A percentile compares a stretch with the other conserved stretches of the same genome.
phyloP scores from a whole-genome alignment of 495 filamentous ascomycete genomes.

The Annulohypoxylon maeteangense region DNA sequence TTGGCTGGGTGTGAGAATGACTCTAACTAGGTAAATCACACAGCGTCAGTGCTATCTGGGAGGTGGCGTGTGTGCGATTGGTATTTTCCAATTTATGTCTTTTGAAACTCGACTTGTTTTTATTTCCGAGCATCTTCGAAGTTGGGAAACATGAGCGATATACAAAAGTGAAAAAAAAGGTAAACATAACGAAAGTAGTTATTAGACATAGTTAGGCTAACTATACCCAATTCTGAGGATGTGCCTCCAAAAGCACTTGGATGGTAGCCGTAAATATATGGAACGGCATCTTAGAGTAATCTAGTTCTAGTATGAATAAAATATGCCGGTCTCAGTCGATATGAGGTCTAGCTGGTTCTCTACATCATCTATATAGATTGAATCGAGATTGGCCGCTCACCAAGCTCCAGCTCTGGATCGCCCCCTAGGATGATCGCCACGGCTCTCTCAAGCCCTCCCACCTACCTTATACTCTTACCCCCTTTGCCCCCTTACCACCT shows the following conservation, averaged over 20 bases:
- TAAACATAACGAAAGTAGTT: not conserved
- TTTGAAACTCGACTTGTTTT: not conserved
- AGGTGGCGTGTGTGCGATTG: not conserved
- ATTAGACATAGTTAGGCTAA: not conserved
- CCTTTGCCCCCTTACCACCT: not conserved
- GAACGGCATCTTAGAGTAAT: constrained; percentile 14
- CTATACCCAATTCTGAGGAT: not conserved
- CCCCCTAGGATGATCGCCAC: constrained; percentile 26
- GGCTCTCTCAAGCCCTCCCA: not conserved
- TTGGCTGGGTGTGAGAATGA: constrained; percentile 7
- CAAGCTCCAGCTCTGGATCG: constrained; percentile 36
- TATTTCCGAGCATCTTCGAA: not conserved
- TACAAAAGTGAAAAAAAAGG: not conserved
- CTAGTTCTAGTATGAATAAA: constrained; percentile 17
- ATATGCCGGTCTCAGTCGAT: constrained; percentile 41
- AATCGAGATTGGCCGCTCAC: constrained; percentile 42
- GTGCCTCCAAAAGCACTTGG: not conserved
- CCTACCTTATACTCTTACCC: not conserved
- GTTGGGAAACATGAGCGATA: not conserved
- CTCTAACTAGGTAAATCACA: constrained; percentile 13
- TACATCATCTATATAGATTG: constrained; percentile 45
- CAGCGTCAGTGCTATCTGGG: constrained; percentile 1
- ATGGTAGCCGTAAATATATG: constrained; percentile 1
- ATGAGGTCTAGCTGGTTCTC: constrained; percentile 33
- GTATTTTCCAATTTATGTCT: not conserved